Evolutionary conservation across 2,329 filamentous ascomycete species (phyloP), one percentile per base, ranked within the genome.

Genomic region (Claviceps africana): DNA sequence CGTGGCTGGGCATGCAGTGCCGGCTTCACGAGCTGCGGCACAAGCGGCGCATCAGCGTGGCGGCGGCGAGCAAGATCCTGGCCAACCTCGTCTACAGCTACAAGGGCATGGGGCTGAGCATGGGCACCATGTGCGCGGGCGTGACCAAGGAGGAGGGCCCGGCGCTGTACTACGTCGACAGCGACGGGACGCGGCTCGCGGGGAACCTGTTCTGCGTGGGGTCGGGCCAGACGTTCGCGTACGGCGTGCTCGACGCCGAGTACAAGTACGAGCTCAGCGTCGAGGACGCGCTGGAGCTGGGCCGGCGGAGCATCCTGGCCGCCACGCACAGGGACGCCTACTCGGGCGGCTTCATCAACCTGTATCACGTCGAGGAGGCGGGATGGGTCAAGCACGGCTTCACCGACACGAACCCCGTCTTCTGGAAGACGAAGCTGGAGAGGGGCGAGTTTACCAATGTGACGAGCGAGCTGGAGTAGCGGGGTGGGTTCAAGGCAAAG

Each of bases 311-410:
- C 72, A 98, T 98, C 65, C 73, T 98, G 59, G 93, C 93, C 39
- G 93, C 93, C 52, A 97, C 91, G 55, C 93, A 98, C 73, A 81
- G 93, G 66, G 93, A 98, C 69, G 93, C 93, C n/a, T 98, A 86
- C 79, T 97, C 93, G 25, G 93, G 93, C 76, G 93, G 93, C 60
- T 97, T 82, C 74, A 96, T 98, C 78, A 98, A 98, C 75, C 68
- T 97, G 66, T 98, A 98, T 73, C 93, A 98, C 66, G 90, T 98
- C 67, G 96, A 96, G 82, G 91, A 98, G 76, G 85, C 89, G 58
- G 93, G 93, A 62, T 98, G 93, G 93, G 90, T 95, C 64, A 95
- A 95, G 80, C 91, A 97, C 67, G 93, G 93, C 56, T 98, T 98
- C 79, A 89, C 77, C 65, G 93, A 98, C 71, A 97, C 91, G 61